A percentile compares a stretch with the other conserved stretches of the same genome.
Conservation (phyloP, 2,329 filamentous ascomycete species). For the Canariomyces notabilis region DNA sequence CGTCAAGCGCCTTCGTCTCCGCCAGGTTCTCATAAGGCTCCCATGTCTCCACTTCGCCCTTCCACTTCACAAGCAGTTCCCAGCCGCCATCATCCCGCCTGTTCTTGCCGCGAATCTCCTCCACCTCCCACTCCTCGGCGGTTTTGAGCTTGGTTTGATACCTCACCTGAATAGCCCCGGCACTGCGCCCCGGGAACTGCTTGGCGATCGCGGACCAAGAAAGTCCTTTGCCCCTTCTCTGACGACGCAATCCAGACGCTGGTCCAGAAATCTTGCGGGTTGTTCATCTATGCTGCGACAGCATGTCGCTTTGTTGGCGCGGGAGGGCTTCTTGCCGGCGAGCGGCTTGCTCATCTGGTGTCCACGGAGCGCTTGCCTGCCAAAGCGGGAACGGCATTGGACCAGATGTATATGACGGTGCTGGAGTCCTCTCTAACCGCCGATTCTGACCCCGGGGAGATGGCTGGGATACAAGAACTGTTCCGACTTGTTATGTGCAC, state of each 20-base stretch:
- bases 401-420: conserved; percentile 5
- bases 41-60: conserved; percentile 8
- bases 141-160: conserved; percentile 7
- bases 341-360: conserved; percentile 3
- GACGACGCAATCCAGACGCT: conserved; percentile 2
- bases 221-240: conserved; percentile 4
- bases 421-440: conserved; percentile 3
- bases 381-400: neutral
- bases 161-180: conserved; percentile 4
- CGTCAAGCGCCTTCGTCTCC: conserved; percentile 9
- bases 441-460: neutral
- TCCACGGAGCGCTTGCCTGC: conserved; percentile 5
- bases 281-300: conserved; percentile 8
- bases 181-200: conserved; percentile 1
- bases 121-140: conserved; percentile 4
- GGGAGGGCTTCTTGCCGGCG: conserved; percentile 3
- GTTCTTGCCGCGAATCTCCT: conserved; percentile 4
- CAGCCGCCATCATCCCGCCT: conserved; percentile 4
- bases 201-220: conserved; percentile 9
- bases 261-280: conserved; percentile 1
- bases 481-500: conserved; percentile 2
- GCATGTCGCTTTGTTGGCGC: conserved; percentile 4
- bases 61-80: conserved; percentile 13
- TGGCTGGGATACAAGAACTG: conserved; percentile 1
- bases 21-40: conserved; percentile 10